A percentile compares a stretch with the other conserved stretches of the same genome.
phyloP scores from a whole-genome alignment of 768 basidiomycete genomes.

The Sporobolomyces phaffii region DNA sequence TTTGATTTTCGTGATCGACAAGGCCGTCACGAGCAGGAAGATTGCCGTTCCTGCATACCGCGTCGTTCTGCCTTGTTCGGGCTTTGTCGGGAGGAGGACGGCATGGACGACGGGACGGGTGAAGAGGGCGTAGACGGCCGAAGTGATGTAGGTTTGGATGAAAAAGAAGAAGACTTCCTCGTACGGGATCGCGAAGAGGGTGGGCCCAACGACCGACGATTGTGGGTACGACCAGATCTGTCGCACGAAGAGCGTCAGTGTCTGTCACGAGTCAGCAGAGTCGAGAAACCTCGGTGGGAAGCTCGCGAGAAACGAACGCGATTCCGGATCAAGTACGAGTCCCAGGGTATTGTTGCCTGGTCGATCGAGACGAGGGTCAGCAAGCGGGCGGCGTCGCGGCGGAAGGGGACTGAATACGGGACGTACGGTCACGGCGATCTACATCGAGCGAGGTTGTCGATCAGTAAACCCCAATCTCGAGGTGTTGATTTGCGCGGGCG shows the following conservation, averaged over 20 bases:
- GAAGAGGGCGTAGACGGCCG: conserved; percentile 38
- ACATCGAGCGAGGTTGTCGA: not conserved
- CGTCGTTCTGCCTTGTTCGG: conserved; percentile 10
- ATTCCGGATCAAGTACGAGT: conserved; percentile 37
- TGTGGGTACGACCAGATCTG: conserved; percentile 39
- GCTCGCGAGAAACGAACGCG: conserved; percentile 4
- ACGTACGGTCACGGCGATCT: conserved; percentile 28
- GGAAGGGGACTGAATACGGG: too few species aligned
- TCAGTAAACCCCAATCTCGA: too few species aligned
- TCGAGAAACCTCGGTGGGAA: not conserved
- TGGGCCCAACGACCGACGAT: conserved; percentile 32
- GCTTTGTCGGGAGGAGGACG: conserved; percentile 20
- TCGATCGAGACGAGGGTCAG: not conserved
- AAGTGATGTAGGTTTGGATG: conserved; percentile 40
- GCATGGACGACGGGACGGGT: conserved; percentile 32
- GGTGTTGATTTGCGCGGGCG: too few species aligned
- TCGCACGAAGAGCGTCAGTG: too few species aligned
- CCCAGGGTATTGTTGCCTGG: conserved; percentile 39
- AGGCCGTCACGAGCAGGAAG: conserved; percentile 9
- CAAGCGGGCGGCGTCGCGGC: not conserved
- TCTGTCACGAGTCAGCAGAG: not conserved
- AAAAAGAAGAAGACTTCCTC: conserved; percentile 42
- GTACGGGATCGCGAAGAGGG: conserved; percentile 35
- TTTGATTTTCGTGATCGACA: conserved; percentile 16
- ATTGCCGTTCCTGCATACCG: conserved; percentile 5